These are phyloP conservation scores for Triticum dicoccoides DNA, from an alignment of 176 grass and related monocot genomes.

Conservation along the genomic window DNA sequence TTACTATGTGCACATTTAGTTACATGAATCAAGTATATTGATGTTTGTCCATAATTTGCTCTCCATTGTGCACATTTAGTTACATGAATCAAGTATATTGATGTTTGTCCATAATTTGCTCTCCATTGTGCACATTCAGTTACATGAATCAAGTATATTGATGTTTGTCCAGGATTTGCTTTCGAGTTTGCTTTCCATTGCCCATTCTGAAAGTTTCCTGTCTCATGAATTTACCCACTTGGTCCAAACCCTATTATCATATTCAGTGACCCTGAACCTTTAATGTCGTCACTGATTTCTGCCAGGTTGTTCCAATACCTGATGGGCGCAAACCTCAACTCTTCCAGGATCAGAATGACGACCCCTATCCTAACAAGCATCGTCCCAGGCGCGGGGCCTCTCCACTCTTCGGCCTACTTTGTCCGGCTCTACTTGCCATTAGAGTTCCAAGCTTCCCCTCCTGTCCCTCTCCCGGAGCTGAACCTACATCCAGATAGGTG, in stretches of 20 bases:
- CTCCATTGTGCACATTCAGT: neutral
- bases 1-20: neutral
- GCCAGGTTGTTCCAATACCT: constrained; percentile 80
- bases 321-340: constrained; percentile 88
- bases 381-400: constrained; percentile 54
- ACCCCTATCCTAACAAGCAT: constrained; percentile 68
- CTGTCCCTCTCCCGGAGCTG: constrained; percentile 69
- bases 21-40: neutral
- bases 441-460: constrained; percentile 80
- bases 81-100: neutral
- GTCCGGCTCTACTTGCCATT: constrained; percentile 61
- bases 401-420: constrained; percentile 69
- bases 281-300: neutral
- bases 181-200: neutral
- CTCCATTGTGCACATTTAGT: neutral
- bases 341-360: constrained; percentile 82
- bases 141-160: neutral
- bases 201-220: neutral
- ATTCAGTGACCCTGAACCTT: neutral
- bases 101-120: neutral
- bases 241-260: neutral
- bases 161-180: neutral
- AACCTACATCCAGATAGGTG: constrained; percentile 67
- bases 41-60: neutral
- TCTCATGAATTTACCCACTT: neutral